Percentiles rank a stretch among this genome's conserved stretches.
Evolutionary conservation across 495 filamentous ascomycete genomes (phyloP).

Genomic region (Trichoderma virens): DNA sequence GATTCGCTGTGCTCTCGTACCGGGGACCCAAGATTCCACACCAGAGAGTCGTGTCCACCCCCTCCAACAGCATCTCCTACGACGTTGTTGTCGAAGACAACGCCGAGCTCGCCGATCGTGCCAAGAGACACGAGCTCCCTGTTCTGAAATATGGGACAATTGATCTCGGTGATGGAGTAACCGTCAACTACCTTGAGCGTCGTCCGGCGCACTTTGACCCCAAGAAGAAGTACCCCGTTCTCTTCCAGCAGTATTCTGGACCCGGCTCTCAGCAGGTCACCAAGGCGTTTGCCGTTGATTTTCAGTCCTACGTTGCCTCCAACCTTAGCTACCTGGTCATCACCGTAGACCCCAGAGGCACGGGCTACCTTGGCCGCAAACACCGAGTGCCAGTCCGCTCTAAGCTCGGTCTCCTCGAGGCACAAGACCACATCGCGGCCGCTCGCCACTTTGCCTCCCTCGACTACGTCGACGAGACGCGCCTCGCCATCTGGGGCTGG

Average conservation of each 20-base stretch:
- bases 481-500: conserved; percentile 97
- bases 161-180: conserved; percentile 50
- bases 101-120: conserved; percentile 53
- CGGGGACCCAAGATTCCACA: conserved; percentile 80
- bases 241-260: conserved; percentile 89
- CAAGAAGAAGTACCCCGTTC: conserved; percentile 80
- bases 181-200: conserved; percentile 83
- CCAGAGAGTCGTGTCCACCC: conserved; percentile 85
- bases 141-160: conserved; percentile 79
- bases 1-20: conserved; percentile 77
- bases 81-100: conserved; percentile 75
- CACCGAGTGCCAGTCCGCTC: conserved; percentile 74
- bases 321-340: conserved; percentile 90
- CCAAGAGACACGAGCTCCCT: conserved; percentile 71
- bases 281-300: conserved; percentile 78
- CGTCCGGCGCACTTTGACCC: conserved; percentile 85
- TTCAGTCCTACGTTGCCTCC: conserved; percentile 82
- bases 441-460: conserved; percentile 80
- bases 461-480: conserved; percentile 70
- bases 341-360: conserved; percentile 89
- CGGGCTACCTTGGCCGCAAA: conserved; percentile 81
- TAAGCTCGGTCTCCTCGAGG: conserved; percentile 78
- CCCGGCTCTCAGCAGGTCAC: conserved; percentile 82
- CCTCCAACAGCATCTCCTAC: conserved; percentile 53
- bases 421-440: conserved; percentile 82